A percentile compares a stretch with the other conserved stretches of the same genome.
phyloP scores from a whole-genome alignment of 495 filamentous ascomycete species.

The Opeltia flavorubescens region DNA sequence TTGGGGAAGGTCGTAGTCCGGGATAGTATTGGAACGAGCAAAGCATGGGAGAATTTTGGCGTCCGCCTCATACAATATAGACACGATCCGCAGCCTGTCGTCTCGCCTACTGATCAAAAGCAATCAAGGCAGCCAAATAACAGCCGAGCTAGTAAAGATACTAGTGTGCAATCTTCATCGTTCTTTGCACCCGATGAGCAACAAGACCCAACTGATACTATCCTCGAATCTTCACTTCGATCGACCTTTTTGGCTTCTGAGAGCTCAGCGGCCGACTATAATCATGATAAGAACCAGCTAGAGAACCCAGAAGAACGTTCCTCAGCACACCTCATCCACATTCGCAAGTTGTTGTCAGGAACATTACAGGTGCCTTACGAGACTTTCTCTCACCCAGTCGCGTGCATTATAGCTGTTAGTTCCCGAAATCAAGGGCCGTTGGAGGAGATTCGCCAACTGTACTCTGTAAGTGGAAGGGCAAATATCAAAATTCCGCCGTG shows the following conservation, averaged over 20 bases:
- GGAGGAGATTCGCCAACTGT: conserved; percentile 69
- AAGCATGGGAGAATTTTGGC: conserved; percentile 77
- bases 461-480: conserved; percentile 58
- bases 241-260: too few relatives aligned
- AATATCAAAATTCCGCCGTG: conserved; percentile 56
- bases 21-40: conserved; percentile 73
- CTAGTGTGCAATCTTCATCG: too few relatives aligned
- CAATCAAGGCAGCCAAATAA: neutral
- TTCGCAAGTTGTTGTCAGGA: conserved; percentile 70
- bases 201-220: too few relatives aligned
- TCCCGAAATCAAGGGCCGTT: conserved; percentile 69
- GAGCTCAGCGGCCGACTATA: too few relatives aligned
- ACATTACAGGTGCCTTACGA: conserved; percentile 68
- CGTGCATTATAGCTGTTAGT: conserved; percentile 91
- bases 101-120: neutral
- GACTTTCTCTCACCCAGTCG: conserved; percentile 87
- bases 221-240: too few relatives aligned
- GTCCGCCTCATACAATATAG: conserved; percentile 59
- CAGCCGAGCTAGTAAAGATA: too few relatives aligned
- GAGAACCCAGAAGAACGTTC: conserved; percentile 13
- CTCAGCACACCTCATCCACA: conserved; percentile 62
- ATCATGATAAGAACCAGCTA: neutral
- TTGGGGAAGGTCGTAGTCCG: conserved; percentile 79
- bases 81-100: conserved; percentile 14
- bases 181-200: too few relatives aligned